Base-by-base conservation (phyloP, 1,284 basidiomycete species). In the Wolfiporia cocos region DNA sequence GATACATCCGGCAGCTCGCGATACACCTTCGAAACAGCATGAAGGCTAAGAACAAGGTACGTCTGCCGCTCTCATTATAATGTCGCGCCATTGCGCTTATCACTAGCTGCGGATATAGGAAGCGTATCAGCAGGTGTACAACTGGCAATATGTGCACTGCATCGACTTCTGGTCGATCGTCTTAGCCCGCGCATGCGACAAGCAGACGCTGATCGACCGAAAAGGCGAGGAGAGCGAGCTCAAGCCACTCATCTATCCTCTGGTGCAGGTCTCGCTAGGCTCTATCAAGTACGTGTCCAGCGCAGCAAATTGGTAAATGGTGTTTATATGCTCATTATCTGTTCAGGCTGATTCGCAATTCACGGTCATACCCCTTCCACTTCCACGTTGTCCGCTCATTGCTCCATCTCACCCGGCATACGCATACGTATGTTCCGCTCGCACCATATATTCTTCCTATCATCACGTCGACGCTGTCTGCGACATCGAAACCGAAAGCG, bases 71-170 rank as follows among this genome's bases (percentile, higher is more conserved):
- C 35, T 22, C 35, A 46, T 29, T 2, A 17, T 15, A 11, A 34
- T 32, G 15, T n/a, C 39, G 29, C 20, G 29, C 51, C 20, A 20
- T 9, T 42, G 7, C 44, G 18, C 32, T 4, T 43, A 26, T 19
- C 19, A n/a, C 42, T n/a, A n/a, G n/a, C n/a, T n/a, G n/a, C n/a
- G n/a, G 30, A 44, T 55, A 34, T 60, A 92, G 81, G 91, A 94
- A 54, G 82, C 88, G 4, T 93, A 87, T 68, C 86, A 85, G 62
- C 83, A 87, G 52, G 92, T 97, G 18, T 95, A 97, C 68, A 99
- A 98, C 66, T 99, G 96, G 96, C 95, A 98, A 64, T 99, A 87
- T 55, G 86, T 89, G 5, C 95, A 98, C 62, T 92, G 85, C 48
- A 71, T 99, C 51, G 96, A 99, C 69, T 98, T 99, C 58, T 99